phyloP scores from a whole-genome alignment of 495 filamentous ascomycete genomes.

The Aspergillus nanangensis region DNA sequence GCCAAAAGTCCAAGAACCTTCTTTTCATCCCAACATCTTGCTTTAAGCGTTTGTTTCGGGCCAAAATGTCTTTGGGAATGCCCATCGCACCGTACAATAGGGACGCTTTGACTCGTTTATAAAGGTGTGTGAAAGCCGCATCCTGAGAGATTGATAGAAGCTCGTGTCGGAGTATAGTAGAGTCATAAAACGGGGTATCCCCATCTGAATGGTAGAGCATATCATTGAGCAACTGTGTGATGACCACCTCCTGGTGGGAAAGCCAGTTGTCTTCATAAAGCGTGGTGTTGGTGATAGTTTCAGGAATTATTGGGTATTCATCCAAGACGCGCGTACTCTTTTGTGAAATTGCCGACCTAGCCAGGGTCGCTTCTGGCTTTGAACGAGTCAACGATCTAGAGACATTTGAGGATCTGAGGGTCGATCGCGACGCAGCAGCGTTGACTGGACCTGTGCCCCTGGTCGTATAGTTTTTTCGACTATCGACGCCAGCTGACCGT shows the following conservation, averaged over 20 bases:
- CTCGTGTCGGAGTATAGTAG: slow-evolving; percentile 34
- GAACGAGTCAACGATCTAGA: slow-evolving; percentile 11
- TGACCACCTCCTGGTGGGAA: slow-evolving; percentile 55
- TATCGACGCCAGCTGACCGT: slow-evolving; percentile 3
- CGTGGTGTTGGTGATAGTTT: slow-evolving; percentile 50
- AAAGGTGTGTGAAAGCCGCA: slow-evolving; percentile 44
- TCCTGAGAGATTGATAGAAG: slow-evolving; percentile 55
- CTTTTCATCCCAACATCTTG: slow-evolving; percentile 56
- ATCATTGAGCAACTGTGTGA: slow-evolving; percentile 57
- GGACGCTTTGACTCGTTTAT: slow-evolving; percentile 59
- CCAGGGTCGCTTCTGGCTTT: slow-evolving; percentile 19
- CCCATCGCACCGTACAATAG: slow-evolving; percentile 58
- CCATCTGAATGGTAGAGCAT: slow-evolving; percentile 39
- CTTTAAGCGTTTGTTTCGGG: slow-evolving; percentile 41
- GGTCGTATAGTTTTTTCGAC: no score
- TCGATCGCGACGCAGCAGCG: slow-evolving; percentile 6
- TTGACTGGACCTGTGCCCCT: no score
- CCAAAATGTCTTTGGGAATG: slow-evolving; percentile 47
- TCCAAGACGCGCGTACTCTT: slow-evolving; percentile 16
- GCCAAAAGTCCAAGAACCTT: slow-evolving; percentile 54
- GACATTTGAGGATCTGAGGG: slow-evolving; percentile 4
- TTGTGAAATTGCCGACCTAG: slow-evolving; percentile 5
- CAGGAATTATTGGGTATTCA: slow-evolving; percentile 49
- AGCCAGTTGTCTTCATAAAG: slow-evolving; percentile 68
- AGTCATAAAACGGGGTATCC: slow-evolving; percentile 12